These are phyloP conservation scores for Torulaspora indica DNA, from an alignment of 805 yeast species.

Conservation along the genomic window DNA sequence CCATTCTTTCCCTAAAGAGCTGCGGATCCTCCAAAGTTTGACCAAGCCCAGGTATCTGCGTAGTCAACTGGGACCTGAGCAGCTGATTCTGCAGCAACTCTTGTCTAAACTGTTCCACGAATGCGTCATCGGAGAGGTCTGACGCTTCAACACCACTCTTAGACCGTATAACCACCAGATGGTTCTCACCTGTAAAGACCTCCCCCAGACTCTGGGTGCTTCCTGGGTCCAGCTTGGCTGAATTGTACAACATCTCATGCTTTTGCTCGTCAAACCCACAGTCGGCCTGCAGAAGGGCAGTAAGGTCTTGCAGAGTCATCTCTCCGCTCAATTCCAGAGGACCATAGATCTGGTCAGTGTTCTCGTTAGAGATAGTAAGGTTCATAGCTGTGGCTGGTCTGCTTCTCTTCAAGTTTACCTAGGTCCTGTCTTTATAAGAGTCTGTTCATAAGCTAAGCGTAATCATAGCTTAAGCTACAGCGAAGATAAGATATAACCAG, in stretches of 20 bases:
- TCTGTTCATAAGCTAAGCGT: not conserved
- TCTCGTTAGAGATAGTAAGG: conserved; percentile 47
- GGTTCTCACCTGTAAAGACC: conserved; percentile 52
- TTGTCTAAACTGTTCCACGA: conserved; percentile 47
- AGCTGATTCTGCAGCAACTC: conserved; percentile 43
- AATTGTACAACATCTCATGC: conserved; percentile 50
- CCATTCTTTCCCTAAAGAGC: conserved; percentile 43
- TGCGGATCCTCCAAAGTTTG: conserved; percentile 44
- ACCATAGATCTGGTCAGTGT: conserved; percentile 45
- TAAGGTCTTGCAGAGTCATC: conserved; percentile 60
- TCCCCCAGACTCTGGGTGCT: conserved; percentile 41
- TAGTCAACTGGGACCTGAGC: conserved; percentile 36
- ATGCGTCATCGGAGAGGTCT: conserved; percentile 20
- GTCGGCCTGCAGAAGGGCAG: conserved; percentile 70
- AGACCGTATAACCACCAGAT: conserved; percentile 45
- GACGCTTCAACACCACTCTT: conserved; percentile 13
- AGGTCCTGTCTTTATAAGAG: not conserved
- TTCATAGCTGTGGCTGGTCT: conserved; percentile 38
- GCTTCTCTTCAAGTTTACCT: not conserved
- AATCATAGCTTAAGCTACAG: too few species aligned
- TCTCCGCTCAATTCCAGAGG: conserved; percentile 61
- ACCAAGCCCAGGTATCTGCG: conserved; percentile 46
- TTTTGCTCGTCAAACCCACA: conserved; percentile 45
- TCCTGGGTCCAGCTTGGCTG: conserved; percentile 36
- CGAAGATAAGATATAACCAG: not conserved